A percentile compares a stretch with the other conserved stretches of the same genome.
phyloP scores from a whole-genome alignment of 1,139 yeast species.

The Kurtzmaniella quercitrusa region DNA sequence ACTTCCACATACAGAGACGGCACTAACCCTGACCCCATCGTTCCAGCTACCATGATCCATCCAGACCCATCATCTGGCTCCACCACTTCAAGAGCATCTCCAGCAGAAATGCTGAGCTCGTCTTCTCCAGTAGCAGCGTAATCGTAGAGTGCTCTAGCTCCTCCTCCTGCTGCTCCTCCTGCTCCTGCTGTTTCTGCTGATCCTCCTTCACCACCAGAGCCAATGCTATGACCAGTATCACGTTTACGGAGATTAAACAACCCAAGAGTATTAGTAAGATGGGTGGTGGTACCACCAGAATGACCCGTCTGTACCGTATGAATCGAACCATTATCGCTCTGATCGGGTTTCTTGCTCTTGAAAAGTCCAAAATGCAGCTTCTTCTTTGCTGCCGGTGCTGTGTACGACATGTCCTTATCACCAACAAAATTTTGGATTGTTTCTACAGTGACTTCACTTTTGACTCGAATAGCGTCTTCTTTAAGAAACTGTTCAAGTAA shows the following conservation, averaged over 20 bases:
- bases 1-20: constrained; percentile 81
- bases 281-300: constrained; percentile 24
- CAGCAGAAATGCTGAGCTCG: constrained; percentile 59
- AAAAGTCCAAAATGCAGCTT: constrained; percentile 56
- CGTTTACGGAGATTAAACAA: constrained; percentile 34
- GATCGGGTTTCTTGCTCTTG: constrained; percentile 16
- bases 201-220: constrained; percentile 24
- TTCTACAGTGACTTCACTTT: constrained; percentile 83
- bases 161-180: constrained; percentile 17
- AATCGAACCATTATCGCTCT: constrained; percentile 10
- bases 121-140: constrained; percentile 74
- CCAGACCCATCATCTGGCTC: constrained; percentile 88
- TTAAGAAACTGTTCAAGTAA: constrained; percentile 61
- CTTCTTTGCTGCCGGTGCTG: constrained; percentile 41
- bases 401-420: constrained; percentile 59
- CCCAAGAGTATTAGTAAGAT: constrained; percentile 21
- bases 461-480: constrained; percentile 70
- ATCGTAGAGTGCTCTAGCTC: constrained; percentile 59
- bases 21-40: constrained; percentile 65
- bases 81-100: constrained; percentile 57
- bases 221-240: constrained; percentile 11
- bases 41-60: constrained; percentile 64
- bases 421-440: constrained; percentile 85
- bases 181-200: constrained; percentile 44
- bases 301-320: constrained; percentile 32